Evolutionary conservation across 2,329 filamentous ascomycete species (phyloP).

Genomic region (Endothia cerciana): DNA sequence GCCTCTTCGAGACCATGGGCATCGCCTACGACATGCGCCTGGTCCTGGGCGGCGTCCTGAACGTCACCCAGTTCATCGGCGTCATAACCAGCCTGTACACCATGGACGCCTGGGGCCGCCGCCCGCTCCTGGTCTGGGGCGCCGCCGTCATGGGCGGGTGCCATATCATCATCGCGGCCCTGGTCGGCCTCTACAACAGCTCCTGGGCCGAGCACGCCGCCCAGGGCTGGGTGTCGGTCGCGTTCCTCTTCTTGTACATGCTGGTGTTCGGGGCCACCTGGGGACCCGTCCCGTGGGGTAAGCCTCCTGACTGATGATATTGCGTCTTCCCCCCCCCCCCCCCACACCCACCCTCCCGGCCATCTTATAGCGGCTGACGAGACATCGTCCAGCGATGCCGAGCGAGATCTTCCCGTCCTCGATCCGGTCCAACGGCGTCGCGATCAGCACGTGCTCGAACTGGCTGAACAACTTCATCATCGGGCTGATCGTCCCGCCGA

Average conservation of each 20-base stretch:
- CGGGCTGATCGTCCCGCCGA: constrained; percentile 36
- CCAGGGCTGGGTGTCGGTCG: constrained; percentile 13
- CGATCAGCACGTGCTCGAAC: constrained; percentile 60
- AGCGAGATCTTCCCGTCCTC: constrained; percentile 65
- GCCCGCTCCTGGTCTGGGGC: constrained; percentile 50
- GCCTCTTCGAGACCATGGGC: constrained; percentile 51
- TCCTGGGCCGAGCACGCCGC: constrained; percentile 54
- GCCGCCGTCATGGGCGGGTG: constrained; percentile 49
- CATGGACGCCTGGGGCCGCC: constrained; percentile 52
- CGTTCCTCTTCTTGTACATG: constrained; percentile 20
- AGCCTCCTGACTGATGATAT: constrained; percentile 38
- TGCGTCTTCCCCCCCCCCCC: background rate
- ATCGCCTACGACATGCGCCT: constrained; percentile 48
- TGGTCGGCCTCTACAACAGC: constrained; percentile 56
- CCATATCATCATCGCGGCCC: constrained; percentile 54
- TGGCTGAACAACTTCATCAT: constrained; percentile 69
- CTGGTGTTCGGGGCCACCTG: constrained; percentile 15
- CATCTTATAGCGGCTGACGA: constrained; percentile 10
- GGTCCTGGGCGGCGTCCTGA: constrained; percentile 51
- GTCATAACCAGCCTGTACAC: constrained; percentile 51
- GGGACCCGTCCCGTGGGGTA: constrained; percentile 19
- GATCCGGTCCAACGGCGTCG: constrained; percentile 65
- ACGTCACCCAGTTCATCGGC: constrained; percentile 49
- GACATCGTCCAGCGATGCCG: constrained; percentile 35
- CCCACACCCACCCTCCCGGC: background rate